Evolutionary conservation across 164 flowering plant species (phyloP).

Genomic region (Litsea cubeba): DNA sequence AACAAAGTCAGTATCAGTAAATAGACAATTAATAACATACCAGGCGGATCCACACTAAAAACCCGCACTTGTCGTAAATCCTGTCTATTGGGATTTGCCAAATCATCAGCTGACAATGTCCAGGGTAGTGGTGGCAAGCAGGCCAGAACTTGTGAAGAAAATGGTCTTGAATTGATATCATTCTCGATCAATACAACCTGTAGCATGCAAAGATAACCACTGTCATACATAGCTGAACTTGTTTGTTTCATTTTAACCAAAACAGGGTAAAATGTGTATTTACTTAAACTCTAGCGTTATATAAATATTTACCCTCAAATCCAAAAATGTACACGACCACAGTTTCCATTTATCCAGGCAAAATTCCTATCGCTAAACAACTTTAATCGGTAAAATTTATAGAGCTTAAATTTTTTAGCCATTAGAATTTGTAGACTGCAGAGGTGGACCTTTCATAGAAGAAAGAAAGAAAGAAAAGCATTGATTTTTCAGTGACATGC

Average conservation of each 20-base stretch:
- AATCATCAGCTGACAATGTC: slow-evolving; percentile 76
- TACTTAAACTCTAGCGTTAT: neutral
- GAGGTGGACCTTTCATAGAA: no score
- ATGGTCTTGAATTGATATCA: slow-evolving; percentile 80
- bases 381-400: no score
- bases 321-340: neutral
- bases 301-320: neutral
- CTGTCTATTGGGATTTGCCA: slow-evolving; percentile 67
- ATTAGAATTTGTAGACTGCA: neutral
- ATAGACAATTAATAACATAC: slow-evolving; percentile 24
- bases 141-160: slow-evolving; percentile 86
- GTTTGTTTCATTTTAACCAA: neutral
- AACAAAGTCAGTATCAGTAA: neutral
- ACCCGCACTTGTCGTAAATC: slow-evolving; percentile 79
- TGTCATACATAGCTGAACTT: neutral
- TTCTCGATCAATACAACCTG: slow-evolving; percentile 98
- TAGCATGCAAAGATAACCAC: slow-evolving; percentile 10
- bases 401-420: neutral
- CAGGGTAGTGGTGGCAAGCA: slow-evolving; percentile 99
- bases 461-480: no score
- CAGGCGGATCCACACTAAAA: slow-evolving; percentile 98
- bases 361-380: neutral
- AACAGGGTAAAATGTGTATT: neutral
- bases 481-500: no score
- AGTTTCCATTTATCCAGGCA: neutral